Evolutionary conservation across 2,329 filamentous ascomycete species (phyloP), one percentile per base, ranked within the genome.

Genomic region (Exophiala calicioides): DNA sequence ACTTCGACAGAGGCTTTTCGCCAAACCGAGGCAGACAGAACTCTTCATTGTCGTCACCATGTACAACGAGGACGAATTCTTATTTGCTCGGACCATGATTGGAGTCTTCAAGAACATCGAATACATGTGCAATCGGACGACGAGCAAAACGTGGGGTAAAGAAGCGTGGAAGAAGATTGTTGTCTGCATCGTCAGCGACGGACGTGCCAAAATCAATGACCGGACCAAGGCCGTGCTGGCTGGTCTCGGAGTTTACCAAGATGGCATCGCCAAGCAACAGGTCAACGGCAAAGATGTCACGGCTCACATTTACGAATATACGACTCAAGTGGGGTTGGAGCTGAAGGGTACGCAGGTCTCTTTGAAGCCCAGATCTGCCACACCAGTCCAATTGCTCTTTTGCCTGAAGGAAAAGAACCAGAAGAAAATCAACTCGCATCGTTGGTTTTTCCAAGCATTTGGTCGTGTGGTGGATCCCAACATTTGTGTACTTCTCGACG

Each of bases 81-180:
- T 96, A 50, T 96, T 98, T 65, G 90, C 93, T 18, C 84, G 93
- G 31, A 97, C 93, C 3, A 88, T 98, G 88, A 88, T 85, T 38
- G 93, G 93, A 67, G 90, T 98, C 4, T 91, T 97, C 76, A 97
- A 98, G 74, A 98, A 98, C 67, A 88, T 98, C 58, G 91, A 96
- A 67, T 90, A 91, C 75, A 96, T 98, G 88, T 96, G 93, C 69
- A 89, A 87, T 51, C 82, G 91, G 38, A 89, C 85, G 34, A 89
- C 86, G 65, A 95, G 90, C 71, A 95, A 95, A 72, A 97, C 91
- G 1, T 98, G 93, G 93, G 93, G 93, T 57, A 93, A 94, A 67
- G 89, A 95, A 61, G 90, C 91, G 3, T 98, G 93, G 93, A 97
- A 98, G 75, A 98, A 98, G 76, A 97, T 98, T 60, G 93, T 98